Evolutionary conservation across 208 protist genomes (phyloP), one percentile per base, ranked within the genome.

Genomic region (Phytomonas sp.): DNA sequence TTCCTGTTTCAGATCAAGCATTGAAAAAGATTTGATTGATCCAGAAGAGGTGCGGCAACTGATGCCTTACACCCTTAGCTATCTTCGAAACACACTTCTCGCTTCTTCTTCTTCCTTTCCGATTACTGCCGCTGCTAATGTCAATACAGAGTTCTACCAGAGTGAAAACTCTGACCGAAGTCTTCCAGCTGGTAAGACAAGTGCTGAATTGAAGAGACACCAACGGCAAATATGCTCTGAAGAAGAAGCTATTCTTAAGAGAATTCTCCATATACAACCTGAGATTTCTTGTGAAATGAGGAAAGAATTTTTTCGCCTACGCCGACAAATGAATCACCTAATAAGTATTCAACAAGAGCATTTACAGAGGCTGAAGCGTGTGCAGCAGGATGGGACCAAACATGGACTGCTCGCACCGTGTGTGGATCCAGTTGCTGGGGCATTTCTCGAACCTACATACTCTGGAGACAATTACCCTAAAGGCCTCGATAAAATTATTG

Each of bases 311-410:
- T 19, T n/a, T 40, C 65, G 65, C 16, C 1, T 59, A 69, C 65
- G 65, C 26, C 65, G 65, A 14, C 65, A 65, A 34, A 19, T 69
- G 19, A 8, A 69, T 36, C 37, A 69, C 26, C 26, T 69, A 37
- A 30, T n/a, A 69, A 19, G 45, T 34, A 14, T 40, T 59, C 65
- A 69, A 60, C 65, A 60, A 8, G 30, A 69, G 8, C 37, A 60
- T 26, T 7, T 30, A 56, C 65, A 23, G n/a, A 0, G 32, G n/a
- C 42, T 40, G 65, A 14, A 10, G 60, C 37, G 45, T 16, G 30
- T 29, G 56, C 49, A 69, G 56, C 37, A 69, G 65, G 29, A 0
- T 26, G 32, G 29, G 19, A 37, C 60, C 31, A 19, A 29, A 32
- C 60, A 29, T 64, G 26, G 45, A 11, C 19, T 56, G 19, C 19